Percentiles rank a stretch among this genome's conserved stretches.
These are phyloP conservation scores for Plectosphaerella cucumerina DNA, from an alignment of 2,329 filamentous ascomycete genomes.

Conservation along the genomic window DNA sequence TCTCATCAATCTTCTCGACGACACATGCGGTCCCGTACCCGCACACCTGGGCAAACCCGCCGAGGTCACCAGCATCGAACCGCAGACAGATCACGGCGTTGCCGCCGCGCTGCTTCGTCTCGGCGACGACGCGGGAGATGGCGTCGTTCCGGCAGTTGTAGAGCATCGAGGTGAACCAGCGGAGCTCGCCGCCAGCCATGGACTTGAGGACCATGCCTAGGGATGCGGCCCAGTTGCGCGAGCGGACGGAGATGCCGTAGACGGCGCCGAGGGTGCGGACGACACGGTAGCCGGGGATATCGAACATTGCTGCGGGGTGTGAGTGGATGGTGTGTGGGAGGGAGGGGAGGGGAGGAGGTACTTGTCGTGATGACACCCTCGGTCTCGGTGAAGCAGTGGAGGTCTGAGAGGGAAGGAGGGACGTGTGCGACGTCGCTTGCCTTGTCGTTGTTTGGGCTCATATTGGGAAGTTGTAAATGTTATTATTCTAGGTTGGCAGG, in stretches of 20 bases:
- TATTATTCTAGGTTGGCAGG: too few species aligned
- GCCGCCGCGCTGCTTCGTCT: conserved; percentile 53
- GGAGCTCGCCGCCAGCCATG: conserved; percentile 54
- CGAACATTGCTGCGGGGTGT: conserved; percentile 47
- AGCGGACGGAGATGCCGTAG: conserved; percentile 53
- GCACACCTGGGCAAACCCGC: conserved; percentile 53
- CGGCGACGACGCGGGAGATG: conserved; percentile 49
- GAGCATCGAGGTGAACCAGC: conserved; percentile 55
- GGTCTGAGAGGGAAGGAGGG: conserved; percentile 37
- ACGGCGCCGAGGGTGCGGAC: conserved; percentile 53
- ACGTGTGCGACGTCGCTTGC: conserved; percentile 27
- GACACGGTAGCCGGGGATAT: conserved; percentile 57
- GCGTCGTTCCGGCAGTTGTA: conserved; percentile 56
- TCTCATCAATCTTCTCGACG: conserved; percentile 49
- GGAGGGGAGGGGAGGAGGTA: neutral
- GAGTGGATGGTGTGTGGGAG: neutral
- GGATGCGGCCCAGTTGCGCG: conserved; percentile 54
- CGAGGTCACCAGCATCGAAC: conserved; percentile 53
- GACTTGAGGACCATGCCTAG: conserved; percentile 54
- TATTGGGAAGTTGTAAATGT: neutral
- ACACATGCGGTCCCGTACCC: conserved; percentile 57
- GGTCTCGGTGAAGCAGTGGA: conserved; percentile 58
- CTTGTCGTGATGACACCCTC: conserved; percentile 56
- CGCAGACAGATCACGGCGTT: conserved; percentile 57
- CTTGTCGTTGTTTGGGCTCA: conserved; percentile 4